These are phyloP conservation scores for Penicillium sp. DNA, from an alignment of 2,329 filamentous ascomycete genomes.

Conservation along the genomic window DNA sequence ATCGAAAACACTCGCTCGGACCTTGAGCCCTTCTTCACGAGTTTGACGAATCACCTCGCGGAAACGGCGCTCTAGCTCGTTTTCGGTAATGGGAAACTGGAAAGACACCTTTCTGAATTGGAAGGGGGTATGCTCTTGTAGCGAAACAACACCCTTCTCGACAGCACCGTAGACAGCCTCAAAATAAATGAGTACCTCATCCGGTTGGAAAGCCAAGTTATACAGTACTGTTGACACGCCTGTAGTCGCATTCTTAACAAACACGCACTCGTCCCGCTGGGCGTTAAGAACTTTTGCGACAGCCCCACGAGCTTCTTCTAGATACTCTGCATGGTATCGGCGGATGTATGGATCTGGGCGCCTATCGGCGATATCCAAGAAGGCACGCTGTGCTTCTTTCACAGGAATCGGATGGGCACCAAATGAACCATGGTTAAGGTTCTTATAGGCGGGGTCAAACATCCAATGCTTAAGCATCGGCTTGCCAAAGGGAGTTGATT, in stretches of 20 bases:
- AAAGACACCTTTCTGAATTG: constrained; percentile 57
- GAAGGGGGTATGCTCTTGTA: constrained; percentile 64
- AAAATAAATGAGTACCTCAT: constrained; percentile 76
- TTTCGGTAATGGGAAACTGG: constrained; percentile 68
- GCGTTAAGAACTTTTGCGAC: constrained; percentile 66
- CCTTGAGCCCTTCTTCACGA: constrained; percentile 58
- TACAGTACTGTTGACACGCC: constrained; percentile 71
- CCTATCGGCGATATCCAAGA: constrained; percentile 65
- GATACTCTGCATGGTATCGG: constrained; percentile 60
- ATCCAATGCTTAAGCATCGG: constrained; percentile 63
- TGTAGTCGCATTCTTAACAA: constrained; percentile 77
- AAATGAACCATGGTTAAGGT: constrained; percentile 83
- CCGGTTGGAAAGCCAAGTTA: constrained; percentile 64
- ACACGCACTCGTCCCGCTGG: constrained; percentile 65
- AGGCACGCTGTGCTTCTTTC: constrained; percentile 57
- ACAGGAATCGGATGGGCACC: constrained; percentile 69
- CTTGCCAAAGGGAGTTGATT: constrained; percentile 49
- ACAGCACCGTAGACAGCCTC: constrained; percentile 75
- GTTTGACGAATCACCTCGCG: constrained; percentile 55
- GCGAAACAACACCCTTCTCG: constrained; percentile 68
- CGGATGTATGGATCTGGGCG: constrained; percentile 74
- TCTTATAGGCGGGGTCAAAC: constrained; percentile 65
- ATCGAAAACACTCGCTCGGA: constrained; percentile 73
- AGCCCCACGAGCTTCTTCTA: constrained; percentile 64
- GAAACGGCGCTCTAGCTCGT: constrained; percentile 63